These are phyloP conservation scores for Acorus calamus DNA, from an alignment of 106 monocot genomes.

Conservation along the genomic window DNA sequence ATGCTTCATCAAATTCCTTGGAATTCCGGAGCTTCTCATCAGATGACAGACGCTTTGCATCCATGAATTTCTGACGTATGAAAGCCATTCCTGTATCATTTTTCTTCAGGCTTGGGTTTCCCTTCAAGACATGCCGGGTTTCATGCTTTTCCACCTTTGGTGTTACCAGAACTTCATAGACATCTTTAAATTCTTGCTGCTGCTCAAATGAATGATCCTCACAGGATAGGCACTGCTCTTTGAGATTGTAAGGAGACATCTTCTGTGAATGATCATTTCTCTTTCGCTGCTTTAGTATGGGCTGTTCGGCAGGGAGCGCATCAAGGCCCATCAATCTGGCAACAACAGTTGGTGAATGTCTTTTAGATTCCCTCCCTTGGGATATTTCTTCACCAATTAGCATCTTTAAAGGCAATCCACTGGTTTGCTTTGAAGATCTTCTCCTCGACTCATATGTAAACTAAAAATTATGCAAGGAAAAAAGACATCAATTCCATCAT, in stretches of 20 bases:
- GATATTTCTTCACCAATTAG: slow-evolving; percentile 28
- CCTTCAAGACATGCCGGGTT: background rate
- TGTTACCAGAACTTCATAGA: slow-evolving; percentile 36
- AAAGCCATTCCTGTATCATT: slow-evolving; percentile 14
- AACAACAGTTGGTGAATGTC: slow-evolving; percentile 45
- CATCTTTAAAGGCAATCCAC: slow-evolving; percentile 17
- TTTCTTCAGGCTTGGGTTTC: slow-evolving; percentile 1
- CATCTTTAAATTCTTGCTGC: slow-evolving; percentile 43
- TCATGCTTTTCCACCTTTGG: slow-evolving; percentile 10
- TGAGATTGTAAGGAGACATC: slow-evolving; percentile 5
- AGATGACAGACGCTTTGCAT: slow-evolving; percentile 24
- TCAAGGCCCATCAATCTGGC: slow-evolving; percentile 84
- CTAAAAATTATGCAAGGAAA: slow-evolving; percentile 14
- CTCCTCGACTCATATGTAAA: slow-evolving; percentile 15
- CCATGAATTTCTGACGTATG: slow-evolving; percentile 29
- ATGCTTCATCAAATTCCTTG: slow-evolving; percentile 22
- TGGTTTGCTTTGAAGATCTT: slow-evolving; percentile 21
- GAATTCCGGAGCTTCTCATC: slow-evolving; percentile 22
- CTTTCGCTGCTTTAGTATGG: slow-evolving; percentile 1
- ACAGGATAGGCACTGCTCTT: background rate
- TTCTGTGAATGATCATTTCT: slow-evolving; percentile 1
- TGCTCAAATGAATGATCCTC: slow-evolving; percentile 7
- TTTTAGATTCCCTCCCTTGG: slow-evolving; percentile 29
- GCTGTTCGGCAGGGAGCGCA: slow-evolving; percentile 13
- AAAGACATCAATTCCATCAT: background rate